These are phyloP conservation scores for Paraleonurus japonicus DNA, from an alignment of 257 asterid genomes.

Conservation along the genomic window DNA sequence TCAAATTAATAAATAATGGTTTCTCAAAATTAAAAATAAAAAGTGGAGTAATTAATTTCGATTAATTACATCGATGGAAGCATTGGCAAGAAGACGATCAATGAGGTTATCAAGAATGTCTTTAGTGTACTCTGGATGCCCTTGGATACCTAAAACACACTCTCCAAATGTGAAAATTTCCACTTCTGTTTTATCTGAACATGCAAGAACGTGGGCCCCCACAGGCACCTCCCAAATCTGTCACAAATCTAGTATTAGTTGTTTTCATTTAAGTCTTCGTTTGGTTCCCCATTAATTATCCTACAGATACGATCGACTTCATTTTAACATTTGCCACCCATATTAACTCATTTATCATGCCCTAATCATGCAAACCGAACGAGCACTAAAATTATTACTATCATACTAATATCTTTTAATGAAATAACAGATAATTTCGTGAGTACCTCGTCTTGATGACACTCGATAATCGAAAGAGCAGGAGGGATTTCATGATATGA, in stretches of 20 bases:
- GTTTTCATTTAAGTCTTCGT: no score
- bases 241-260: no score
- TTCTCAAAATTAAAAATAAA: no score
- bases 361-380: no score
- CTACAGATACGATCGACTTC: no score
- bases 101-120: conserved; percentile 59
- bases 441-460: conserved; percentile 93
- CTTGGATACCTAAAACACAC: conserved; percentile 62
- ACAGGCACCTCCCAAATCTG: conserved; percentile 73
- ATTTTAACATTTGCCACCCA: no score
- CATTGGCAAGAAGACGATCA: conserved; percentile 50
- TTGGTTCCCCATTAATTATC: no score
- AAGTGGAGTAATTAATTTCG: background rate
- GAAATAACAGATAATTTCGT: no score
- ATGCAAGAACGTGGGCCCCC: conserved; percentile 59
- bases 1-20: background rate
- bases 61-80: conserved; percentile 45
- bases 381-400: no score
- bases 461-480: conserved; percentile 53
- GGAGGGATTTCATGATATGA: conserved; percentile 43
- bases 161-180: conserved; percentile 67
- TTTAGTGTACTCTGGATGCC: conserved; percentile 81
- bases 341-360: no score
- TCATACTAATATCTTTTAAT: no score
- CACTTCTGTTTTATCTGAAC: conserved; percentile 62